phyloP scores from a whole-genome alignment of 2,329 filamentous ascomycete genomes.

The Beauveria sp. region DNA sequence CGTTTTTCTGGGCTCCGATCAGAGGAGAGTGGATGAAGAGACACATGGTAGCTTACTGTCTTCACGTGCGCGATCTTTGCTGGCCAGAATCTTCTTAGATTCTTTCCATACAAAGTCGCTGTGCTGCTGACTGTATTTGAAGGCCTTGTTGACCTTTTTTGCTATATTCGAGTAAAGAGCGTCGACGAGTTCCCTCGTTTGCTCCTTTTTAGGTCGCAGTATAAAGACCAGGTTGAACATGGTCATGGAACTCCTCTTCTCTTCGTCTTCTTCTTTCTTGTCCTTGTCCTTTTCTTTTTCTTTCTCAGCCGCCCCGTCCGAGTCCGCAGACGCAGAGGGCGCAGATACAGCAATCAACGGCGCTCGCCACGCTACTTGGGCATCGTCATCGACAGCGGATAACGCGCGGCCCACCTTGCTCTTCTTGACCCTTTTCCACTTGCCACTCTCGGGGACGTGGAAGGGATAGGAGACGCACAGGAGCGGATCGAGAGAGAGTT shows the following conservation, averaged over 20 bases:
- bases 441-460: slow-evolving; percentile 70
- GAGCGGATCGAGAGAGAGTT: slow-evolving; percentile 72
- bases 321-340: slow-evolving; percentile 18
- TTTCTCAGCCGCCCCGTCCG: slow-evolving; percentile 18
- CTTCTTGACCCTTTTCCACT: slow-evolving; percentile 60
- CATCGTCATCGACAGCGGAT: slow-evolving; percentile 19
- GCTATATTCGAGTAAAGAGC: slow-evolving; percentile 79
- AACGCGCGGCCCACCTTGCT: slow-evolving; percentile 19
- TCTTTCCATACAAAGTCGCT: slow-evolving; percentile 89
- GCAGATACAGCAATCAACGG: slow-evolving; percentile 10
- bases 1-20: slow-evolving; percentile 37
- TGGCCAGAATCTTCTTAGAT: slow-evolving; percentile 69
- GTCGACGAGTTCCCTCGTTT: slow-evolving; percentile 68
- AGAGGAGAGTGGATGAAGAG: neutral
- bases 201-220: slow-evolving; percentile 68
- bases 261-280: slow-evolving; percentile 42
- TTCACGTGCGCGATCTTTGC: slow-evolving; percentile 78
- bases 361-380: slow-evolving; percentile 22
- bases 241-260: slow-evolving; percentile 67
- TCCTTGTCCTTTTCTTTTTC: slow-evolving; percentile 24
- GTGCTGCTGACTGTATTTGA: slow-evolving; percentile 87
- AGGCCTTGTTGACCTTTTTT: slow-evolving; percentile 84
- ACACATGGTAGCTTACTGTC: slow-evolving; percentile 36
- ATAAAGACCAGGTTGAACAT: slow-evolving; percentile 99
- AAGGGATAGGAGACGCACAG: slow-evolving; percentile 78